Evolutionary conservation across 257 asterid genomes (phyloP).

Genomic region (Penstemon davidsonii): DNA sequence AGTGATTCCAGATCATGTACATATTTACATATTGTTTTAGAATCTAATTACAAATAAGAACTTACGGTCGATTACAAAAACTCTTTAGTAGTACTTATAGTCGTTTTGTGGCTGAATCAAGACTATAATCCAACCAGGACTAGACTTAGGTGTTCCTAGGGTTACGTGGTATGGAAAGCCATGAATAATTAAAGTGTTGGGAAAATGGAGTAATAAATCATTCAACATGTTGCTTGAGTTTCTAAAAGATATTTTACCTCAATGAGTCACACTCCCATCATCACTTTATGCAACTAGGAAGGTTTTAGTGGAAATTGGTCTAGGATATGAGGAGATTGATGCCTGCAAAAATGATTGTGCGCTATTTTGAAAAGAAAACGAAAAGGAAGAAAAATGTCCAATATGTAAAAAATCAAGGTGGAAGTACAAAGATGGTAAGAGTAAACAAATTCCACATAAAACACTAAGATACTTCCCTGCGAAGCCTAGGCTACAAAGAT

Average conservation of each 20-base stretch:
- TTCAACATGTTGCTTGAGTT: not conserved
- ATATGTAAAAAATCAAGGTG: not conserved
- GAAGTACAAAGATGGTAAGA: not conserved
- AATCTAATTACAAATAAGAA: no score
- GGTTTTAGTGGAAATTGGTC: not conserved
- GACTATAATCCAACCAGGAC: no score
- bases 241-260: not conserved
- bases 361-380: not conserved
- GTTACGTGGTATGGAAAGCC: no score
- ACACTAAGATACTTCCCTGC: not conserved
- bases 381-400: not conserved
- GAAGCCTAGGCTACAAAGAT: not conserved
- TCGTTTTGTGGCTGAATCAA: no score
- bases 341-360: slow-evolving; percentile 3
- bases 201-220: no score
- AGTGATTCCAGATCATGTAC: no score
- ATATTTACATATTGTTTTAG: no score
- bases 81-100: no score
- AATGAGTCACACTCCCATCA: not conserved
- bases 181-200: no score
- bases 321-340: not conserved
- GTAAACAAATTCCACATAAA: not conserved
- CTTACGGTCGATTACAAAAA: no score
- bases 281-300: slow-evolving; percentile 1
- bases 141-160: no score